These are phyloP conservation scores for Geotrichum phurueaensis DNA, from an alignment of 1,139 yeast genomes.

Conservation along the genomic window DNA sequence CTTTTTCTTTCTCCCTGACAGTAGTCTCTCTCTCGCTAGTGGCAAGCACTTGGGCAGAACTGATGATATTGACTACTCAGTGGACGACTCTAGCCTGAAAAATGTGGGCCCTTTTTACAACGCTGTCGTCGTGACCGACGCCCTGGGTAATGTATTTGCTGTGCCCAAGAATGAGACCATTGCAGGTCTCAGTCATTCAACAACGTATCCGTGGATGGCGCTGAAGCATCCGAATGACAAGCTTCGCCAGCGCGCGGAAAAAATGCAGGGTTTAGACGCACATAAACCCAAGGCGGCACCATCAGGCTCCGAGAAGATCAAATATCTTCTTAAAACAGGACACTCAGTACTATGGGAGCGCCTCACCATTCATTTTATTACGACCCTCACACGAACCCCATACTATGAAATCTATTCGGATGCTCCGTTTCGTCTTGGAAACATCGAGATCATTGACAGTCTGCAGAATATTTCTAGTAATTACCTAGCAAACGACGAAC, in stretches of 20 bases:
- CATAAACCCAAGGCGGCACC: constrained; percentile 13
- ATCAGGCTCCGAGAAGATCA: constrained; percentile 24
- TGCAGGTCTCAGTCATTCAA: neutral
- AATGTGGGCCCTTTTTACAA: constrained; percentile 6
- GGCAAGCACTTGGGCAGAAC: no score
- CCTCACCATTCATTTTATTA: constrained; percentile 36
- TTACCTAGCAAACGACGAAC: constrained; percentile 23
- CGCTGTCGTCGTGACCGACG: constrained; percentile 2
- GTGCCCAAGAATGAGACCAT: constrained; percentile 5
- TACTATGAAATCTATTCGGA: constrained; percentile 36
- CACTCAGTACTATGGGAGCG: constrained; percentile 36
- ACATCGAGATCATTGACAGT: constrained; percentile 33
- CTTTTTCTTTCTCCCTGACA: neutral
- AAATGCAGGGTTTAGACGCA: neutral
- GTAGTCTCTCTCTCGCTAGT: no score
- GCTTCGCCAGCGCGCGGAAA: neutral
- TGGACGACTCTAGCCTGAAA: neutral
- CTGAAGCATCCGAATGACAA: constrained; percentile 3
- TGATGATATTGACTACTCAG: neutral
- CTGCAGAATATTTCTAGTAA: constrained; percentile 30
- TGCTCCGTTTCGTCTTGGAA: constrained; percentile 31
- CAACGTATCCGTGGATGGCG: constrained; percentile 4
- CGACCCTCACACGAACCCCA: constrained; percentile 34
- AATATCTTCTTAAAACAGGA: constrained; percentile 37
- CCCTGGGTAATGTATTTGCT: neutral